Base-by-base conservation (phyloP, 1,284 basidiomycete species). In the Abortiporus biennis region DNA sequence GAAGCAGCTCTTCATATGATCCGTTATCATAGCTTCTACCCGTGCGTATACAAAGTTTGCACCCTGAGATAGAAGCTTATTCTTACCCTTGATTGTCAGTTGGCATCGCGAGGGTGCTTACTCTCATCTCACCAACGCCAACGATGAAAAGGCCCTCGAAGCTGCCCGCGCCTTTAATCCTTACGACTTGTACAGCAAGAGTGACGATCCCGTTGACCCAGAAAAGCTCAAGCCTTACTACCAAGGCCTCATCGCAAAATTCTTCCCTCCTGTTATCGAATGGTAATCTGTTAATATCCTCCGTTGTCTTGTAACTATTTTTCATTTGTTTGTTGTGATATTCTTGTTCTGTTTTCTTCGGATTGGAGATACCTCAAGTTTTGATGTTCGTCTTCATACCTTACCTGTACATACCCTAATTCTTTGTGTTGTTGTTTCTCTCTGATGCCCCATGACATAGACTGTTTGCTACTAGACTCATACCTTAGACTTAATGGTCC, bases 11-110 rank as follows among this genome's bases (percentile, higher is more conserved):
- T 95, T 27, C 81, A 85, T 20, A 95, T 95, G 92, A 91, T 95
- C 57, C 80, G 92, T 20, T 94, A 90, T 64, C 92, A 95, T 68
- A 89, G 85, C 53, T 94, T 94, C 72, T 94, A 94, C 68, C 91
- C 92, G 66, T 82, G 55, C 42, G 74, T 61, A 9, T 42, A 24
- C 21, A n/a, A 29, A 29, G 24, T 48, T 38, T 16, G 40, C 24
- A 3, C 22, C 21, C 8, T 20, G 27, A 4, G 4, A 6, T 4
- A 4, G 4, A 13, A 27, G 15, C 15, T 50, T 19, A 52, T 46
- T 8, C 1, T 9, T 9, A 24, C 27, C 11, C 21, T 38, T 9
- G 37, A 31, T 35, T 43, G 36, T 12, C 53, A 75, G 72, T n/a
- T 93, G 90, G 89, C 89, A 92, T 62, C 76, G 87, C 39, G 89